A percentile compares a stretch with the other conserved stretches of the same genome.
phyloP scores from a whole-genome alignment of 805 yeast genomes.

The Debaryomyces hansenii region DNA sequence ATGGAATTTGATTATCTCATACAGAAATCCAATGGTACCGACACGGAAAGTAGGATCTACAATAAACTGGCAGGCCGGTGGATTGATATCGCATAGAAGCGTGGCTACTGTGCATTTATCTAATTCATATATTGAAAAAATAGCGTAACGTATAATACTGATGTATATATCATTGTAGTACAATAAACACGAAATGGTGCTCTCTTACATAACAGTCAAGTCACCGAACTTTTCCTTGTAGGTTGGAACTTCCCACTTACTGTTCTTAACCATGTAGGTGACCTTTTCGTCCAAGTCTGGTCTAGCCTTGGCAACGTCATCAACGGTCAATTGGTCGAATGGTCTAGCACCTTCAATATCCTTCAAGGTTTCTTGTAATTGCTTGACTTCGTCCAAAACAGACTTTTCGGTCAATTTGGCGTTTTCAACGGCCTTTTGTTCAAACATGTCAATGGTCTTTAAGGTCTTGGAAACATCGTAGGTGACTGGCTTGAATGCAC shows the following conservation, averaged over 20 bases:
- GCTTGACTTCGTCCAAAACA: constrained; percentile 81
- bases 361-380: constrained; percentile 82
- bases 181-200: too few species aligned
- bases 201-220: constrained; percentile 79
- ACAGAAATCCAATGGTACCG: not conserved
- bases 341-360: constrained; percentile 98
- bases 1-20: constrained; percentile 1
- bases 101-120: not conserved
- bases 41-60: not conserved
- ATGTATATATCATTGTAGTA: too few species aligned
- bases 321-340: constrained; percentile 94
- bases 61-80: not conserved
- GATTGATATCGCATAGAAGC: not conserved
- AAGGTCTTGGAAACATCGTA: constrained; percentile 87
- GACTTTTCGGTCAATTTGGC: constrained; percentile 91
- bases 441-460: constrained; percentile 89
- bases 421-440: constrained; percentile 92
- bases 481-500: constrained; percentile 76
- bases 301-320: constrained; percentile 91
- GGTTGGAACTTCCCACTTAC: constrained; percentile 97
- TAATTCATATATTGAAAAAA: not conserved
- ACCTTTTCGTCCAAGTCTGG: constrained; percentile 98
- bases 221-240: constrained; percentile 98
- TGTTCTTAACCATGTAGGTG: constrained; percentile 89
- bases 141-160: not conserved